Evolutionary conservation across 306 rosid genomes (phyloP), one percentile per base, ranked within the genome.

Genomic region (Amphicarpaea edgeworthii): DNA sequence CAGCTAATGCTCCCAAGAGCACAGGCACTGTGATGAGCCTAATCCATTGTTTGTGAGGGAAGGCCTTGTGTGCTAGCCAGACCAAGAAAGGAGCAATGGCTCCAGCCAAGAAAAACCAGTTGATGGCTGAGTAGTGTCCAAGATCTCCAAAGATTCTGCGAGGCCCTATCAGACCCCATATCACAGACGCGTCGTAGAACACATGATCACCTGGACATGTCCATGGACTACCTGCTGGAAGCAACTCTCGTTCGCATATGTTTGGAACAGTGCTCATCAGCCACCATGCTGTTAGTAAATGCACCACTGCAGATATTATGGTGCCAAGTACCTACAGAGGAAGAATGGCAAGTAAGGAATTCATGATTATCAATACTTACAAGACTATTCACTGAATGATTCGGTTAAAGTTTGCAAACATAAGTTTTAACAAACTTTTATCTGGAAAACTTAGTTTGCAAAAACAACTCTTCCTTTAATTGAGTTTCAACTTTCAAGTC

Each of bases 191-290:
- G 6, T 93, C 96, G 12, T 93, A 93, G 88, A 93, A 93, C n/a
- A 93, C 96, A 42, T 90, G 97, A 82, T 93, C 97, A 3, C 90
- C 75, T 0, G 97, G 97, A 57, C 97, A 90, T 19, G 96, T 93
- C 97, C 97, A 93, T 7, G 94, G 96, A 80, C 94, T 93, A 9
- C 89, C 94, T 16, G 71, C 8, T 42, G 93, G 92, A 67, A 93
- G 94, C 54, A 82, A 59, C 10, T 78, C 88, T 80, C 94, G 72
- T 3, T 93, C 79, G 24, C 96, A 93, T 74, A 93, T 53, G 68
- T 85, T 19, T 42, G 96, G 96, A 43, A 93, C 66, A 34, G 89
- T 84, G 66, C 63, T 80, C 88, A 93, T 88, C 2, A 93, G 89
- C 93, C 96, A 90, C 97, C 97, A 93, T 6, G 96, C 89, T 68